Base-by-base conservation (phyloP, 1,284 basidiomycete genomes). In the Sphagnurus paluster region DNA sequence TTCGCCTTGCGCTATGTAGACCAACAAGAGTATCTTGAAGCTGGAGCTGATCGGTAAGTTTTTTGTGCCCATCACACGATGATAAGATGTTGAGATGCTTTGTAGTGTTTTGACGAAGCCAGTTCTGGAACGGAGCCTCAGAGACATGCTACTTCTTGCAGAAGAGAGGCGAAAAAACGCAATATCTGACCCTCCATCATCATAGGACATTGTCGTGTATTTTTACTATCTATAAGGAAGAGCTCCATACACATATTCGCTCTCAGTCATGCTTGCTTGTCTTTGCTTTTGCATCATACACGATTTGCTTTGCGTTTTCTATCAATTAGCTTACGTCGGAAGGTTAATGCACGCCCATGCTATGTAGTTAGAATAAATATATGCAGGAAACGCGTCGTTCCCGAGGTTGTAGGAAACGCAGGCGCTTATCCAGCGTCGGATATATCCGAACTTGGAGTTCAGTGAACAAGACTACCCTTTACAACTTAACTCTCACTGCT, bases 11-110 rank as follows among this genome's bases (percentile, higher is more conserved):
- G 45, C 51, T 48, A 48, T 40, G 47, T 46, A 71, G 79, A 73
- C 55, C 71, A 73, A 60, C 57, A 84, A 44, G 86, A 88, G 62
- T 93, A 91, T 62, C 67, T 87, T 6, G 77, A 78, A 1, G 88
- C 89, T 4, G 89, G 90, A 5, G 89, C 81, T 34, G 84, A 92
- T 65, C 76, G 80, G 86, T 87, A 64, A 53, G 82, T 70, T 13
- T n/a, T n/a, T 17, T 41, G 30, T 41, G 32, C 44, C 16, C 30
- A 19, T 35, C 24, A 38, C 30, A 24, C 23, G 21, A 6, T 30
- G 19, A 19, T 48, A 40, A 10, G 29, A 42, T 46, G 19, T 34
- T 61, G 38, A 59, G 21, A 35, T 36, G 16, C 20, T 39, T 44
- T n/a, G 26, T 52, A 81, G 74, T 38, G 76, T 86, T 28, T 65